Evolutionary conservation across 129 eudicot species (phyloP), one percentile per base, ranked within the genome.

Genomic region (Escallonia herrerae): DNA sequence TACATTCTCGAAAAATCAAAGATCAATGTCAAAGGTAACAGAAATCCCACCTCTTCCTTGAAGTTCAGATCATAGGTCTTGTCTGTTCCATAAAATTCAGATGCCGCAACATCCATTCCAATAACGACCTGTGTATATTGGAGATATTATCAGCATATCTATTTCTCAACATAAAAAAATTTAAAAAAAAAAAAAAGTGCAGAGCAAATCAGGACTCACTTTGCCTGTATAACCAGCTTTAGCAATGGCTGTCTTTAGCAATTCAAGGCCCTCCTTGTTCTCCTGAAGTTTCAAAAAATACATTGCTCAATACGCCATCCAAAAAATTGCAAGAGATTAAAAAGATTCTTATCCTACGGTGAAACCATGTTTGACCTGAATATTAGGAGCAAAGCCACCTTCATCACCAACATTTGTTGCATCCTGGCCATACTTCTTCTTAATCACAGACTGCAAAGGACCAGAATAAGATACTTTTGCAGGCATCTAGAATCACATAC

Each of bases 101-200:
- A 93, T 12, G 98, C 96, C 63, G 98, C 98, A 81, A 93, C 98
- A 76, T 93, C 98, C 98, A 93, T 93, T 70, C 98, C 98, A 62
- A 93, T 93, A 8, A 93, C 98, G 71, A 93, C 98, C 97, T 90
- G 49, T 8, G n/a, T 3, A 5, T 41, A 67, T 13, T 22, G 62
- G 10, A 9, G 22, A 58, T 61, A 54, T 4, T 3, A 47, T 69
- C 42, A 44, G 49, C 10, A 15, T 40, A 47, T 60, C 49, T 22
- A 22, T 22, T 22, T 0, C 33, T 22, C 33, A 22, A 22, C 33
- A 22, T 22, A 22, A 0, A 22, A n/a, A n/a, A n/a, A n/a, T n/a
- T n/a, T n/a, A n/a, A n/a, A n/a, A n/a, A n/a, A 22, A 41, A 71
- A 53, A 33, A 8, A 13, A 47, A 44, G 11, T 6, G 41, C 40